These are phyloP conservation scores for Eucalyptus sideroxylon DNA, from an alignment of 345 rosid genomes.

Conservation along the genomic window DNA sequence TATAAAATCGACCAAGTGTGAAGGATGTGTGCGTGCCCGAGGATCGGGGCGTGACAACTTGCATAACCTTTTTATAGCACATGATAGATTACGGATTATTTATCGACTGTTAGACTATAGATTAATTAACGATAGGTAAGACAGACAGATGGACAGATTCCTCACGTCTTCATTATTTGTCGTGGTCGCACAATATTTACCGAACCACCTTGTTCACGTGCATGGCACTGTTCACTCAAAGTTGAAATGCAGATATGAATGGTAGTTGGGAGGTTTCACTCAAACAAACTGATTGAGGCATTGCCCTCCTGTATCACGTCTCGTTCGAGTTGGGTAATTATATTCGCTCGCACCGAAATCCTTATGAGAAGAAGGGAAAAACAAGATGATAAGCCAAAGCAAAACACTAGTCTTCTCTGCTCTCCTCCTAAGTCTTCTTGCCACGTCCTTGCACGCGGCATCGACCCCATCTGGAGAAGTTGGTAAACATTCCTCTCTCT, in stretches of 20 bases:
- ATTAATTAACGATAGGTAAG: neutral
- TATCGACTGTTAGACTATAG: no score
- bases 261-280: neutral
- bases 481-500: no score
- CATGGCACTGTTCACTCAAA: neutral
- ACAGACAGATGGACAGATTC: neutral
- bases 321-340: neutral
- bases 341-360: neutral
- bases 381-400: neutral
- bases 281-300: neutral
- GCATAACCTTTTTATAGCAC: neutral
- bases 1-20: no score
- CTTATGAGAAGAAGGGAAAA: neutral
- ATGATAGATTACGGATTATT: neutral
- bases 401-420: neutral
- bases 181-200: neutral
- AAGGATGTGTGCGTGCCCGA: no score
- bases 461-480: constrained; percentile 11
- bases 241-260: neutral
- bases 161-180: neutral
- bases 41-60: neutral
- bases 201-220: neutral
- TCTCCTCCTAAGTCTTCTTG: neutral
- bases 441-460: neutral
- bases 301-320: neutral